phyloP scores from a whole-genome alignment of 805 yeast species.

The Wickerhamomyces alni region DNA sequence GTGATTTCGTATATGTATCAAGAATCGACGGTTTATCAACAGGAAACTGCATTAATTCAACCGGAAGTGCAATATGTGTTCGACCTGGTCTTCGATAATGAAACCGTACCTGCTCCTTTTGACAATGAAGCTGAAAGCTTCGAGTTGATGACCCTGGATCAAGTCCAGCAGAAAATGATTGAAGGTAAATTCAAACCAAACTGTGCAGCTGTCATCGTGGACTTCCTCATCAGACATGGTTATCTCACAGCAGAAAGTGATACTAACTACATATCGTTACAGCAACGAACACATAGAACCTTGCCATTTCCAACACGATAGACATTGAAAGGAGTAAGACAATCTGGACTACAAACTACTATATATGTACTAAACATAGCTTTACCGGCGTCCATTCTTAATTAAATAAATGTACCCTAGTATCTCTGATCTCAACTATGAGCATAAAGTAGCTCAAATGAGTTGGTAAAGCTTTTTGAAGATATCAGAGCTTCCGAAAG shows the following conservation, averaged over 20 bases:
- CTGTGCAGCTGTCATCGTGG: slow-evolving; percentile 73
- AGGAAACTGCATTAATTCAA: slow-evolving; percentile 58
- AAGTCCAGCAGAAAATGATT: slow-evolving; percentile 44
- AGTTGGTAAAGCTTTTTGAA: too few species aligned
- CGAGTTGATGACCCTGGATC: slow-evolving; percentile 51
- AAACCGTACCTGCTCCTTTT: slow-evolving; percentile 46
- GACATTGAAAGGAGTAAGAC: too few species aligned
- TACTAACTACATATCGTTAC: slow-evolving; percentile 56
- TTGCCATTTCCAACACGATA: slow-evolving; percentile 59
- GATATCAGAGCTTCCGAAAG: too few species aligned
- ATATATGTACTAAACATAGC: too few species aligned
- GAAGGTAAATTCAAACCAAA: slow-evolving; percentile 80
- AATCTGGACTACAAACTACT: too few species aligned
- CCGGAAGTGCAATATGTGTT: slow-evolving; percentile 85
- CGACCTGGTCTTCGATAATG: slow-evolving; percentile 52
- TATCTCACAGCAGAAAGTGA: slow-evolving; percentile 59
- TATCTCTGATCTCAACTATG: too few species aligned
- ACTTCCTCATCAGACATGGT: slow-evolving; percentile 86
- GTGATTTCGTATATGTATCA: slow-evolving; percentile 59
- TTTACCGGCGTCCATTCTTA: too few species aligned
- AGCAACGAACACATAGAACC: slow-evolving; percentile 54
- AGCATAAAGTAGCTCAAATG: too few species aligned
- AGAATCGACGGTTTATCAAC: slow-evolving; percentile 26
- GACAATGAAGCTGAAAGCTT: slow-evolving; percentile 80
- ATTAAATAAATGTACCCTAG: too few species aligned